Evolutionary conservation across 768 basidiomycete genomes (phyloP).

Genomic region (Phanerochaete sordida): DNA sequence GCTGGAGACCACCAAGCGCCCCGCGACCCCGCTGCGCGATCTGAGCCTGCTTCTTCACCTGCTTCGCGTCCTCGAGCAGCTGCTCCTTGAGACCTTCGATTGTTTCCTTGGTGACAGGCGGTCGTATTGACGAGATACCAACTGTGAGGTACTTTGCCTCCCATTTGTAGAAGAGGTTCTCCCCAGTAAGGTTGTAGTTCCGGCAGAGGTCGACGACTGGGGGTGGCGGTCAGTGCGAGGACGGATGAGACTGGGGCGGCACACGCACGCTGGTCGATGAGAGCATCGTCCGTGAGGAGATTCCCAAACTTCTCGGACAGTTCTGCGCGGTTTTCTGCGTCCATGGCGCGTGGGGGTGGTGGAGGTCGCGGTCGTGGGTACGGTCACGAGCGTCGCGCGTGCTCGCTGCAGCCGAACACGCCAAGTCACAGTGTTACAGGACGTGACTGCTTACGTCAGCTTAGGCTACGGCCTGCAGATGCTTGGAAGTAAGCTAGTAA

Average conservation of each 20-base stretch:
- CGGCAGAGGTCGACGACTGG: conserved; percentile 63
- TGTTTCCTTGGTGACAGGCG: not conserved
- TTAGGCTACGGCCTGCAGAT: no score
- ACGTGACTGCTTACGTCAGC: not conserved
- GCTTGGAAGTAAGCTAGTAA: no score
- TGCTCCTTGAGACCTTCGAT: conserved; percentile 17
- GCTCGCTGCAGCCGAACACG: conserved; percentile 6
- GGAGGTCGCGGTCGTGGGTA: not conserved
- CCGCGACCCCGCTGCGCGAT: not conserved
- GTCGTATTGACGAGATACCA: conserved; percentile 19
- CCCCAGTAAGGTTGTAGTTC: conserved; percentile 51
- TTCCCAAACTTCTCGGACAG: conserved; percentile 12
- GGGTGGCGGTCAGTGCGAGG: not conserved
- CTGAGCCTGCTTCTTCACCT: conserved; percentile 28
- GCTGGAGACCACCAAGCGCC: conserved; percentile 17
- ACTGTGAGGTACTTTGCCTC: conserved; percentile 44
- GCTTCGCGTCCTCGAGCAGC: conserved; percentile 40
- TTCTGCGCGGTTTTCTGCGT: conserved; percentile 1
- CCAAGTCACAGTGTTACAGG: conserved; percentile 1
- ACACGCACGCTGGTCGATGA: conserved; percentile 10
- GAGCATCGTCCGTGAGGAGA: conserved; percentile 8
- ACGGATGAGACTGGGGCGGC: not conserved
- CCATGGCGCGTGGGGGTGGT: not conserved
- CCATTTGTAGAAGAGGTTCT: conserved; percentile 62
- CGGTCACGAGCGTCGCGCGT: no score